Evolutionary conservation across 371 early-diverging fungal species (phyloP), one percentile per base, ranked within the genome.

Genomic region (Mortierella sp.): DNA sequence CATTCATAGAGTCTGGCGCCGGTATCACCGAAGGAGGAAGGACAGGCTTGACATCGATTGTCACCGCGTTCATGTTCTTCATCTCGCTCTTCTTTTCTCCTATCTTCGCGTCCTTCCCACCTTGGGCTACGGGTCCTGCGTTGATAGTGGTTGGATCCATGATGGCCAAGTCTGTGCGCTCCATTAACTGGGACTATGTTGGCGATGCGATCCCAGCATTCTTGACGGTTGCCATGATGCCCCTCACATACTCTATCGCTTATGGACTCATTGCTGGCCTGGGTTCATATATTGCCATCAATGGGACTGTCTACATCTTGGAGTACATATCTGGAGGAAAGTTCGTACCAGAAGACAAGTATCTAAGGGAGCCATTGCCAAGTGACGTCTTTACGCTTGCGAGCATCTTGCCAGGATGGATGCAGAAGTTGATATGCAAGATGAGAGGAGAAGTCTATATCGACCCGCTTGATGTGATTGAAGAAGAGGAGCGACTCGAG

Each of bases 121-220:
- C 92, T 2, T 92, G 92, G 91, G 91, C 92, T 5, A 92, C 93
- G 1, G 92, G 92, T 12, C 92, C 92, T 2, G 94, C 92, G 0
- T 78, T 94, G 54, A 86, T 94, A 45, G 71, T 90, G 13, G 89
- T 94, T n/a, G 94, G 94, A 12, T 87, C 85, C 22, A 85, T 94
- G 90, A 94, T 94, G 94, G 71, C 83, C 58, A 83, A 87, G 39
- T 83, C 84, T 56, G 83, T 91, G 8, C 82, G 85, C 8, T 81
- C 87, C 48, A 87, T 93, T 71, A 92, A 92, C 71, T 92, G 91
- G 91, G 83, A 87, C 41, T 90, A 91, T 72, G 80, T 88, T 40
- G 90, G 91, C 10, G 91, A 93, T 67, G 86, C 87, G 19, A 84
- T 93, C 40, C 92, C 92, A 0, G 92, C 92, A 1, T 92, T 92